These are phyloP conservation scores for Xylaria arbuscula DNA, from an alignment of 2,329 filamentous ascomycete genomes.

Conservation along the genomic window DNA sequence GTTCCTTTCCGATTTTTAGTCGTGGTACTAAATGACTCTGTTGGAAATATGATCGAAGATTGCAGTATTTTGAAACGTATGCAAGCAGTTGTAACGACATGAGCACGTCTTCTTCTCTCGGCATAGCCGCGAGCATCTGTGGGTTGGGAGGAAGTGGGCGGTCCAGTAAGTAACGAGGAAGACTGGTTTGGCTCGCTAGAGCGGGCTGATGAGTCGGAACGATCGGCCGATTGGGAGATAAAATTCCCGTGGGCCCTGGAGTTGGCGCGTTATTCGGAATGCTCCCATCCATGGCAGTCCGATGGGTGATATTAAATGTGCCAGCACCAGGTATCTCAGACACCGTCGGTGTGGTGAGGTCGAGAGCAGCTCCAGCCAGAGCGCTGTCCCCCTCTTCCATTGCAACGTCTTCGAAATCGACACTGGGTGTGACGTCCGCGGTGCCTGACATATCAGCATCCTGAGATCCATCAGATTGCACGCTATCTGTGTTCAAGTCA, in stretches of 20 bases:
- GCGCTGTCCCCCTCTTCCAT: constrained; percentile 85
- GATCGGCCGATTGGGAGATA: constrained; percentile 79
- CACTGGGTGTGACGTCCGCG: constrained; percentile 80
- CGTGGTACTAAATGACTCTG: constrained; percentile 92
- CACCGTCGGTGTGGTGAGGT: constrained; percentile 79
- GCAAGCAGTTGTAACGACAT: constrained; percentile 97
- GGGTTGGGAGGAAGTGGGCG: constrained; percentile 75
- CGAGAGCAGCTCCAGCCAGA: constrained; percentile 78
- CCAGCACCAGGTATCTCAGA: constrained; percentile 89
- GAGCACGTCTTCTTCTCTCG: constrained; percentile 94
- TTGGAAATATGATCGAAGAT: constrained; percentile 94
- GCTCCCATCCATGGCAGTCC: constrained; percentile 84
- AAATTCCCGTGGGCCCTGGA: constrained; percentile 72
- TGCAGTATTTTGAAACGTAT: constrained; percentile 99
- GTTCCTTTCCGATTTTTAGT: constrained; percentile 88
- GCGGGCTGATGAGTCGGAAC: constrained; percentile 80
- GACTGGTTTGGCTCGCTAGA: constrained; percentile 71
- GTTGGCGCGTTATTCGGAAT: constrained; percentile 78
- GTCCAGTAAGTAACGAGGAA: constrained; percentile 83
- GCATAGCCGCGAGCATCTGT: constrained; percentile 88
- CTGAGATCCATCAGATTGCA: constrained; percentile 79
- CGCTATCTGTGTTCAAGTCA: constrained; percentile 85
- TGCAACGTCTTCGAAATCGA: constrained; percentile 84
- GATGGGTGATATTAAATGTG: constrained; percentile 94
- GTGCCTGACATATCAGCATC: constrained; percentile 84